Evolutionary conservation across 495 filamentous ascomycete species (phyloP).

Genomic region (Podospora sp.): DNA sequence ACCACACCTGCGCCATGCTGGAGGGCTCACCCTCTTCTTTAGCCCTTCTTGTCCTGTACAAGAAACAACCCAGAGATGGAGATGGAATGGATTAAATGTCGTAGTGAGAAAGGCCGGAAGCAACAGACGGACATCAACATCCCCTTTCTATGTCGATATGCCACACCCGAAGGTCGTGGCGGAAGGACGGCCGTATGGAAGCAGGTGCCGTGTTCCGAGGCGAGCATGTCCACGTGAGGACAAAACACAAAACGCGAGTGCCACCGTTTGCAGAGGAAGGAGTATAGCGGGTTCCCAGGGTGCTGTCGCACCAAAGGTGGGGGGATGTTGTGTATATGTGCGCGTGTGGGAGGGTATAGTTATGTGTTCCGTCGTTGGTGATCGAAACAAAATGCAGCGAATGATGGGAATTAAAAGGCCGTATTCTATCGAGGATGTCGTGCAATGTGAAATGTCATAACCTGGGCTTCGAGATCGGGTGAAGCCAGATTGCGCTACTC

Average conservation of each 20-base stretch:
- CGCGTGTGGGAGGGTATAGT: constrained; percentile 5
- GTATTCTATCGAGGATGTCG: constrained; percentile 34
- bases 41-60: background rate
- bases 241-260: constrained; percentile 9
- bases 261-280: constrained; percentile 2
- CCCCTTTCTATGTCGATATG: background rate
- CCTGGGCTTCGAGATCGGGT: constrained; percentile 17
- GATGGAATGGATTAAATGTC: background rate
- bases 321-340: constrained; percentile 8
- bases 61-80: background rate
- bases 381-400: constrained; percentile 19
- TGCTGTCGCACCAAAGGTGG: constrained; percentile 15
- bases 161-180: background rate
- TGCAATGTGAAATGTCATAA: constrained; percentile 14
- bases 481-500: constrained; percentile 30
- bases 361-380: constrained; percentile 18
- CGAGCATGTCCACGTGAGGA: background rate
- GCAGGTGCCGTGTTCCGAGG: no score
- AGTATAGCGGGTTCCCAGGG: background rate
- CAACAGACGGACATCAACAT: background rate
- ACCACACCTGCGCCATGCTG: background rate
- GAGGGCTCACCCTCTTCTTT: background rate
- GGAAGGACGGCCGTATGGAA: no score
- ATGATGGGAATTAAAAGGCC: constrained; percentile 33
- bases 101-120: background rate